These are phyloP conservation scores for Pseudonitzschia delicatissima DNA, from an alignment of 108 stramenopile genomes.

Conservation along the genomic window DNA sequence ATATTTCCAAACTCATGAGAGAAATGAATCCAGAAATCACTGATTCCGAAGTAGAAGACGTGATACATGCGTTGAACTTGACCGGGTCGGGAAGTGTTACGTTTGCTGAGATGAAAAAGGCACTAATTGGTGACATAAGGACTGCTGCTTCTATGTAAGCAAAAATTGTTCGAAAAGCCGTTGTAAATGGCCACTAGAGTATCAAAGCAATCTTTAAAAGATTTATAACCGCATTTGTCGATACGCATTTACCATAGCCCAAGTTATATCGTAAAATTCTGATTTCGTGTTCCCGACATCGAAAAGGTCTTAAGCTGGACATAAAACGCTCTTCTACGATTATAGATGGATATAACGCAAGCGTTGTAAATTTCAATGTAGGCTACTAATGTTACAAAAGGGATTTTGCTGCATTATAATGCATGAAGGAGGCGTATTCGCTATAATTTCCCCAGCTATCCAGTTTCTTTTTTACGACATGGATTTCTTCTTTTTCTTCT, in stretches of 20 bases:
- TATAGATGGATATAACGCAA: no score
- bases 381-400: conserved; percentile 6
- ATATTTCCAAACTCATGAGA: conserved; percentile 54
- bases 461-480: conserved; percentile 24
- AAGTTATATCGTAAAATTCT: no score
- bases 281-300: no score
- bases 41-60: conserved; percentile 60
- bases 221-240: no score
- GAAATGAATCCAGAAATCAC: conserved; percentile 65
- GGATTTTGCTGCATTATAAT: background rate
- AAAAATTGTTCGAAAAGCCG: no score
- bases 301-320: no score
- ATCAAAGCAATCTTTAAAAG: no score
- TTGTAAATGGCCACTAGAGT: no score
- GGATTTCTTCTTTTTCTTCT: conserved; percentile 27
- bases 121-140: conserved; percentile 56
- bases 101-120: conserved; percentile 72
- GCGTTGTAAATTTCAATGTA: background rate
- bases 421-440: background rate
- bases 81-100: conserved; percentile 47
- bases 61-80: conserved; percentile 69
- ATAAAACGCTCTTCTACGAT: no score
- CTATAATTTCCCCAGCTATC: background rate
- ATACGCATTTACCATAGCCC: no score
- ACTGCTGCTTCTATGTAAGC: conserved; percentile 66